Evolutionary conservation across 768 basidiomycete genomes (phyloP).

Genomic region (Cystobasidium ongulense): DNA sequence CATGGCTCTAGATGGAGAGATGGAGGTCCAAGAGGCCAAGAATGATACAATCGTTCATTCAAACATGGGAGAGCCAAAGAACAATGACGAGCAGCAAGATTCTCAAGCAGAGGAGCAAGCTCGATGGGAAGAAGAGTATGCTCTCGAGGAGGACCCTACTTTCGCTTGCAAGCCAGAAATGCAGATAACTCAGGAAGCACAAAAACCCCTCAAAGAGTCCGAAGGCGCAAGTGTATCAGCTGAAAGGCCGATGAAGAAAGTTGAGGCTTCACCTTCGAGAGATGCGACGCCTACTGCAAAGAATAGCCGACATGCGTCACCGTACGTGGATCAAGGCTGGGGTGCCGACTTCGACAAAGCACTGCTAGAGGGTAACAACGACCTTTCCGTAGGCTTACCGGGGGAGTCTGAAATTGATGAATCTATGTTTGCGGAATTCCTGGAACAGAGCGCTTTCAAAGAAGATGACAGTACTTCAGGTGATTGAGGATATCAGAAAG

Average conservation of each 20-base stretch:
- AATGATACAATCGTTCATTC: too few species aligned
- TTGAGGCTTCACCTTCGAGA: background rate
- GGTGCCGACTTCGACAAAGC: background rate
- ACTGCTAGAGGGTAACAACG: background rate
- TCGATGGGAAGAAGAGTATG: conserved; percentile 8
- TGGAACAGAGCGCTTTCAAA: too few species aligned
- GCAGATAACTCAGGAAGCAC: background rate
- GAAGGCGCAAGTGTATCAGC: too few species aligned
- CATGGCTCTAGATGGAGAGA: too few species aligned
- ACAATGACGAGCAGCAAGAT: background rate
- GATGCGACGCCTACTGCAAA: background rate
- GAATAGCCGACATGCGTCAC: background rate
- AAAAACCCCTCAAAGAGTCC: too few species aligned
- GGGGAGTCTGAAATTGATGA: too few species aligned
- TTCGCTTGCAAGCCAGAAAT: background rate
- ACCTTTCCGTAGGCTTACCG: background rate
- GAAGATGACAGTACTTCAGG: too few species aligned
- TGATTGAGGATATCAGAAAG: too few species aligned
- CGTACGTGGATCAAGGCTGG: background rate
- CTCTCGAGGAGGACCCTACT: background rate
- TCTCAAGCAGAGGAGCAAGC: background rate
- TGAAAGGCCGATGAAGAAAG: too few species aligned
- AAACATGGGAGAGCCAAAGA: background rate
- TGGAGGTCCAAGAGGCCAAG: too few species aligned
- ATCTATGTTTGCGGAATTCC: too few species aligned